A percentile compares a stretch with the other conserved stretches of the same genome.
Conservation (phyloP, 1,284 basidiomycete species). For the Cutaneotrichosporon sp. region DNA sequence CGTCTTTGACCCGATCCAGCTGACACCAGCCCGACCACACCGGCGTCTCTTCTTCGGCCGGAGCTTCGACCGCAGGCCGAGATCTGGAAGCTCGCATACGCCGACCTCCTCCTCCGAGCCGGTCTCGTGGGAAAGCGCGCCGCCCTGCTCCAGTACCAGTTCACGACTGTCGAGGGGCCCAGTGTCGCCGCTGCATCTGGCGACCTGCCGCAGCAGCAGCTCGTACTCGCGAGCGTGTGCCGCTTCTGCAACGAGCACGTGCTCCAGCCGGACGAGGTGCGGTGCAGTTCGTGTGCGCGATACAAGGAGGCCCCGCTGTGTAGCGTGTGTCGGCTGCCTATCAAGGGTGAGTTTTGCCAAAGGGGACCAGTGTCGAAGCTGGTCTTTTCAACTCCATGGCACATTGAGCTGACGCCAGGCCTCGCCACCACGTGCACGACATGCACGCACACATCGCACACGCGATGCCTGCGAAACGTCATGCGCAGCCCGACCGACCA, state of each 20-base stretch:
- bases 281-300: conserved; percentile 7
- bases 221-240: conserved; percentile 22
- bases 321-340: conserved; percentile 65
- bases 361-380: no score
- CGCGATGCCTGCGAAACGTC: conserved; percentile 56
- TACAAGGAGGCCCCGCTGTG: conserved; percentile 15
- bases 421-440: conserved; percentile 66
- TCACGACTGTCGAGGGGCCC: conserved; percentile 34
- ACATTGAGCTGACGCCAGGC: conserved; percentile 54
- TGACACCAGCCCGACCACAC: conserved; percentile 26
- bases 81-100: conserved; percentile 60
- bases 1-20: background rate
- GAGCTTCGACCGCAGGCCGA: conserved; percentile 36
- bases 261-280: conserved; percentile 12
- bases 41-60: conserved; percentile 32
- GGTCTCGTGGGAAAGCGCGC: conserved; percentile 65
- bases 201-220: conserved; percentile 14
- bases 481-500: conserved; percentile 18
- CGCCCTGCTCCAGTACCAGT: conserved; percentile 64
- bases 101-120: conserved; percentile 71
- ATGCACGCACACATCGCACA: conserved; percentile 67
- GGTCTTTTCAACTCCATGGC: background rate
- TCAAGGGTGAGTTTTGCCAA: conserved; percentile 62
- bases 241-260: conserved; percentile 15
- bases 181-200: conserved; percentile 19